Conservation (phyloP, 257 asterid genomes). For the Pogostemon cablin region DNA sequence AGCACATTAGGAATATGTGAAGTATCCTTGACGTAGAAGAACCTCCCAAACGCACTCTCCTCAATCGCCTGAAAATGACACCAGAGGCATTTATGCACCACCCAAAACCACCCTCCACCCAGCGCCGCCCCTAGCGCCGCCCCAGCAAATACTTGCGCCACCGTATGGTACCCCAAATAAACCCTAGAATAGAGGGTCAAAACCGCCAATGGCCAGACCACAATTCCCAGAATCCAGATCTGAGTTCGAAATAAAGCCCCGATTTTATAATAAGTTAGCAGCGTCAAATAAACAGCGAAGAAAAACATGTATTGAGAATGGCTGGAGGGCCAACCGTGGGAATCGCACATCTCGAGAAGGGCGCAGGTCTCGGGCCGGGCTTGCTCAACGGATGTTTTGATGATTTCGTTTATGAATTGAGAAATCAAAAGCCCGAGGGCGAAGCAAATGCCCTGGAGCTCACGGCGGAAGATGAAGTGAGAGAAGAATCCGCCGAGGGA, state of each 20-base stretch:
- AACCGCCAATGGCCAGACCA: conserved; percentile 84
- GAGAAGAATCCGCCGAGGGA: conserved; percentile 85
- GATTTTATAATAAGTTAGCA: conserved; percentile 50
- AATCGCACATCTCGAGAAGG: conserved; percentile 86
- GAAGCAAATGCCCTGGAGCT: conserved; percentile 88
- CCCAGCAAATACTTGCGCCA: conserved; percentile 91
- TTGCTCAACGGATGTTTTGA: conserved; percentile 73
- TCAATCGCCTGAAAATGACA: conserved; percentile 68
- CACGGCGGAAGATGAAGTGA: conserved; percentile 91
- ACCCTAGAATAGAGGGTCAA: conserved; percentile 83
- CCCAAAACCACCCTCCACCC: conserved; percentile 88
- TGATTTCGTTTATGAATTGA: conserved; percentile 69
- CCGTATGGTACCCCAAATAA: conserved; percentile 84
- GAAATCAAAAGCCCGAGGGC: conserved; percentile 78
- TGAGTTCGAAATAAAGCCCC: conserved; percentile 68
- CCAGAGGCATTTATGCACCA: conserved; percentile 62
- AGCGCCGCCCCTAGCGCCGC: conserved; percentile 67
- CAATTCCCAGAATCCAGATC: conserved; percentile 49
- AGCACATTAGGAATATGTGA: conserved; percentile 78
- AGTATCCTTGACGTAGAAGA: conserved; percentile 75
- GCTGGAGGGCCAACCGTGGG: conserved; percentile 99
- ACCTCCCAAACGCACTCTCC: conserved; percentile 66
- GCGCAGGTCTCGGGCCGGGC: conserved; percentile 92
- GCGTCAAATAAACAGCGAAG: conserved; percentile 70
- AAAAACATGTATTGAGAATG: conserved; percentile 92